Evolutionary conservation across 169 alveolate species (phyloP).

Genomic region (Eimeria necatrix): DNA sequence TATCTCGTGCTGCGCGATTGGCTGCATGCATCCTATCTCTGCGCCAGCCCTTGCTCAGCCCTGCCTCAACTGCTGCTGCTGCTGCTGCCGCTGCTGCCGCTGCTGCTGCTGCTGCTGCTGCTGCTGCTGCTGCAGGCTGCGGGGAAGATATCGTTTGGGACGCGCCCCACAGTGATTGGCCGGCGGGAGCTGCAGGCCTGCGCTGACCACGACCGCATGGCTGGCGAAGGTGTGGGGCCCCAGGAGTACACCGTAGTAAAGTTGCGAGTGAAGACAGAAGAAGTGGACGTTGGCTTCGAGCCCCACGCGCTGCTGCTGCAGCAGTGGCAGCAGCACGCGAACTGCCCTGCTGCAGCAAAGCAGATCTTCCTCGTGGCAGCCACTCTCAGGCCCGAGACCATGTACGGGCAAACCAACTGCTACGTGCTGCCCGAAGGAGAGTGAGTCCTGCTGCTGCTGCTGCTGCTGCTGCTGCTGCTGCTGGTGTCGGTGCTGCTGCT

Average conservation of each 20-base stretch:
- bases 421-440: slow-evolving; percentile 98
- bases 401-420: slow-evolving; percentile 99
- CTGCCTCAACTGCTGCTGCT: background rate
- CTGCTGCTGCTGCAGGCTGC: slow-evolving; percentile 48
- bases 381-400: slow-evolving; percentile 99
- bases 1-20: background rate
- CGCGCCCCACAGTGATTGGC: slow-evolving; percentile 96
- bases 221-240: slow-evolving; percentile 96
- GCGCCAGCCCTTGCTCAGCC: background rate
- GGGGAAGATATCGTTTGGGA: slow-evolving; percentile 91
- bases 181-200: slow-evolving; percentile 97
- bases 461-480: slow-evolving; percentile 52
- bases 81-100: slow-evolving; percentile 37
- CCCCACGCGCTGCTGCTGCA: slow-evolving; percentile 74
- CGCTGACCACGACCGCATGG: slow-evolving; percentile 95
- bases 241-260: slow-evolving; percentile 99
- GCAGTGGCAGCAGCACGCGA: background rate
- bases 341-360: slow-evolving; percentile 59
- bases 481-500: slow-evolving; percentile 8
- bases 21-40: background rate
- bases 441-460: slow-evolving; percentile 81
- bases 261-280: slow-evolving; percentile 89
- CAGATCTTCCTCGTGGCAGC: slow-evolving; percentile 97
- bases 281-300: slow-evolving; percentile 16
- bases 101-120: slow-evolving; percentile 25